Conservation (phyloP, 2,329 filamentous ascomycete genomes). For the Myriosclerotinia duriaeana region DNA sequence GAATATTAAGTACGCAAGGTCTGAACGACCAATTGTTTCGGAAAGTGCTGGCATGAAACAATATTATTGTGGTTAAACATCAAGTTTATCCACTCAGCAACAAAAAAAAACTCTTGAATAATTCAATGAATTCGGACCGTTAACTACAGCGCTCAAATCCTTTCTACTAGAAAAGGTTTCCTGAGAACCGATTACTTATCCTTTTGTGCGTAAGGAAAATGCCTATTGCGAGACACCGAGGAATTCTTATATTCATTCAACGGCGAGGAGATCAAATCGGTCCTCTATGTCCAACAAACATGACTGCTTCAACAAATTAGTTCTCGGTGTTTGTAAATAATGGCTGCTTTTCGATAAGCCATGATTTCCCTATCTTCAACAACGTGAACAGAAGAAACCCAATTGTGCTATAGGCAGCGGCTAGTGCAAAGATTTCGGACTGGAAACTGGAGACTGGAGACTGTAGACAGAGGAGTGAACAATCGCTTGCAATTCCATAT, state of each 20-base stretch:
- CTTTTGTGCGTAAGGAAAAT: neutral
- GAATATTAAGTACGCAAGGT: neutral
- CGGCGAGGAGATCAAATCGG: neutral
- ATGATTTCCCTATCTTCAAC: neutral
- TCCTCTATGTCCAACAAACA: neutral
- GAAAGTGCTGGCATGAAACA: neutral
- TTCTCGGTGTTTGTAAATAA: neutral
- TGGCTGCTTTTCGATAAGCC: neutral
- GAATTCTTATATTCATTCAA: neutral
- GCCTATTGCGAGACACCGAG: neutral
- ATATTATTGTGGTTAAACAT: neutral
- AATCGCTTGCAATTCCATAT: neutral
- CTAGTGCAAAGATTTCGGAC: too few relatives aligned
- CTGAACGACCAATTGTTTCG: neutral
- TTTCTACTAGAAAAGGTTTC: neutral
- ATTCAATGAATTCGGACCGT: neutral
- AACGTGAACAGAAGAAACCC: neutral
- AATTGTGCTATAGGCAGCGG: neutral
- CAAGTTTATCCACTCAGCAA: neutral
- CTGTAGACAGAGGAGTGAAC: too few relatives aligned
- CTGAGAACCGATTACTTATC: neutral
- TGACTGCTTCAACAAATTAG: neutral
- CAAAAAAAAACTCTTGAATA: neutral
- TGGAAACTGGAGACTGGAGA: neutral
- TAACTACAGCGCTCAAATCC: neutral